Conservation (phyloP, 495 filamentous ascomycete species). For the Penicillium riverlandense region DNA sequence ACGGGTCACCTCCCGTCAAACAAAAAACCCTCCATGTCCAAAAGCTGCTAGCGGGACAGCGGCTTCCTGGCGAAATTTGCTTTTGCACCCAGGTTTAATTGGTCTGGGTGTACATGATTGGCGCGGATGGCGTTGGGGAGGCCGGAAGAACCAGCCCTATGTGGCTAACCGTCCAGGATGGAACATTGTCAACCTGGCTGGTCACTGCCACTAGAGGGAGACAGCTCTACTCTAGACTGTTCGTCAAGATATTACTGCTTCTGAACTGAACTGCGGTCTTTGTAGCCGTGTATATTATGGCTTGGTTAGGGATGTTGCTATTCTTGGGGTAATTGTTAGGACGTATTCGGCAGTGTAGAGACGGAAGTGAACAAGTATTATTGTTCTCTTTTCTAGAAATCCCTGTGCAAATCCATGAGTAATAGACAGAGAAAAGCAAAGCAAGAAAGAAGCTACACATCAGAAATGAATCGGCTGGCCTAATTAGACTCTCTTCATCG, state of each 20-base stretch:
- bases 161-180: constrained; percentile 18
- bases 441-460: no score
- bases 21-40: neutral
- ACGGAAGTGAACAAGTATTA: no score
- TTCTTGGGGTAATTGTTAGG: no score
- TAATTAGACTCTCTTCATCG: neutral
- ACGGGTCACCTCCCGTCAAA: constrained; percentile 9
- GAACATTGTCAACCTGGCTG: constrained; percentile 17
- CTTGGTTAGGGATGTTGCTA: constrained; percentile 3
- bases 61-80: constrained; percentile 1
- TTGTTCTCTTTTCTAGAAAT: no score
- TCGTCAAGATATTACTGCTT: neutral
- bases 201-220: constrained; percentile 3
- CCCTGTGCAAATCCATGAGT: no score
- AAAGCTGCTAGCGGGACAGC: neutral
- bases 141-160: constrained; percentile 5
- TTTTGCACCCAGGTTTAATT: constrained; percentile 10
- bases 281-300: neutral
- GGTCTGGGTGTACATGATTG: neutral
- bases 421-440: neutral
- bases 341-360: no score
- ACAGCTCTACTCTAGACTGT: neutral
- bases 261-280: no score
- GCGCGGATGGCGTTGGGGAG: constrained; percentile 6
- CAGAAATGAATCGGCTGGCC: no score